These are phyloP conservation scores for Paecilomyces formosus DNA, from an alignment of 2,329 filamentous ascomycete species.

Conservation along the genomic window DNA sequence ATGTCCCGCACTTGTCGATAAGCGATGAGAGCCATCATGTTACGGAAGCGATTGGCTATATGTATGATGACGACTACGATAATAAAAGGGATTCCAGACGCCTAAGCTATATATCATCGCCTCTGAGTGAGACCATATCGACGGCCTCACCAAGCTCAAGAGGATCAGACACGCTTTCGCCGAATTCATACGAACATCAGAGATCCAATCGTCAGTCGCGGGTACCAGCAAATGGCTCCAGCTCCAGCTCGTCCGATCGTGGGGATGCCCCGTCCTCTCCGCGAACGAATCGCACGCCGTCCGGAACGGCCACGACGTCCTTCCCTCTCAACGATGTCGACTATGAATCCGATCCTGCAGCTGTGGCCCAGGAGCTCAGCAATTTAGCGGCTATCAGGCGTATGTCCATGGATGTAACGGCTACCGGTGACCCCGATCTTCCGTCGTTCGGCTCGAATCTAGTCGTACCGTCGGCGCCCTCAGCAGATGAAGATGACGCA, in stretches of 20 bases:
- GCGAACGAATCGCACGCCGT: constrained; percentile 44
- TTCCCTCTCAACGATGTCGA: constrained; percentile 76
- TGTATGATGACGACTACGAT: constrained; percentile 72
- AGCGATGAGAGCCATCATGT: constrained; percentile 91
- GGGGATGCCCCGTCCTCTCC: constrained; percentile 45
- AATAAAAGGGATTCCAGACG: constrained; percentile 56
- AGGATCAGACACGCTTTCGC: constrained; percentile 18
- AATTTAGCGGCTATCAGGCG: constrained; percentile 84
- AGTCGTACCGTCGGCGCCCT: constrained; percentile 37
- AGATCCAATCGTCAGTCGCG: constrained; percentile 24
- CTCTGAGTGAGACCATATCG: constrained; percentile 37
- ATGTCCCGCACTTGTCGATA: constrained; percentile 59
- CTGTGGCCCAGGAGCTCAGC: constrained; percentile 84
- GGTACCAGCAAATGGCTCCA: constrained; percentile 14
- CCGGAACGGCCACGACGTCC: constrained; percentile 52
- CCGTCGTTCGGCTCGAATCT: constrained; percentile 34
- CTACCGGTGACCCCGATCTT: constrained; percentile 51
- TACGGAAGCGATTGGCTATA: constrained; percentile 83
- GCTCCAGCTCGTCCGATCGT: constrained; percentile 30
- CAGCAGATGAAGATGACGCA: constrained; percentile 70
- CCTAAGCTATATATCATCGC: constrained; percentile 62
- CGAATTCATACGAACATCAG: constrained; percentile 19
- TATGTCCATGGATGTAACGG: constrained; percentile 87
- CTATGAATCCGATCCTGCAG: constrained; percentile 82
- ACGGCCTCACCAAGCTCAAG: constrained; percentile 26